Evolutionary conservation across 371 early-diverging fungal species (phyloP).

Genomic region (Mucor plumbeus): DNA sequence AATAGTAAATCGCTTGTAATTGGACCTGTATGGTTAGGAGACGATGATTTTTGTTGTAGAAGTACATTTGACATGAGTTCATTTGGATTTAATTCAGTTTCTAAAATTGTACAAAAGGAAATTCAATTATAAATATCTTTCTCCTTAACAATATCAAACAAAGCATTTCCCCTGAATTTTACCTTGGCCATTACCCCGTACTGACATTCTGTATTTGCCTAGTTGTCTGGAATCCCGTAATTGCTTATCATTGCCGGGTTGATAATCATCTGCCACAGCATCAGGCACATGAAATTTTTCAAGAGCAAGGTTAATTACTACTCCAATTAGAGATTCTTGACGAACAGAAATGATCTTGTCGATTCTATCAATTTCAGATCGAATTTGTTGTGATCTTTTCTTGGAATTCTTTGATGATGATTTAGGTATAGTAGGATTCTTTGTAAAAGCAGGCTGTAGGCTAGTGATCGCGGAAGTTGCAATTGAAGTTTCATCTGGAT

Average conservation of each 20-base stretch:
- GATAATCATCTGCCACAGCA: slow-evolving; percentile 33
- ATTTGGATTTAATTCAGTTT: slow-evolving; percentile 38
- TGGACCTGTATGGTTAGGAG: slow-evolving; percentile 26
- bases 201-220: slow-evolving; percentile 45
- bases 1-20: slow-evolving; percentile 50
- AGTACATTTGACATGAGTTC: slow-evolving; percentile 47
- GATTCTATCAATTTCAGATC: slow-evolving; percentile 45
- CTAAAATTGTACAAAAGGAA: slow-evolving; percentile 22
- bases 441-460: slow-evolving; percentile 12
- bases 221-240: slow-evolving; percentile 15
- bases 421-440: slow-evolving; percentile 26
- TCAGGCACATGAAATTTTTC: slow-evolving; percentile 55
- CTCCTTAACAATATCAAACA: slow-evolving; percentile 1
- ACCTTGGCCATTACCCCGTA: slow-evolving; percentile 42
- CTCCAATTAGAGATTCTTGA: slow-evolving; percentile 39
- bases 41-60: slow-evolving; percentile 25
- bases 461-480: neutral
- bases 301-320: slow-evolving; percentile 46
- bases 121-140: neutral
- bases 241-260: neutral
- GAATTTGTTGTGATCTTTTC: slow-evolving; percentile 18
- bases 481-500: slow-evolving; percentile 36
- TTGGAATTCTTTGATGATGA: slow-evolving; percentile 21
- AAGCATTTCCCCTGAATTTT: slow-evolving; percentile 2
- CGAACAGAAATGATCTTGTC: slow-evolving; percentile 56